Percentiles rank a stretch among this genome's conserved stretches.
Conservation (phyloP, 352 stramenopile genomes). For the Lagenidium giganteum region DNA sequence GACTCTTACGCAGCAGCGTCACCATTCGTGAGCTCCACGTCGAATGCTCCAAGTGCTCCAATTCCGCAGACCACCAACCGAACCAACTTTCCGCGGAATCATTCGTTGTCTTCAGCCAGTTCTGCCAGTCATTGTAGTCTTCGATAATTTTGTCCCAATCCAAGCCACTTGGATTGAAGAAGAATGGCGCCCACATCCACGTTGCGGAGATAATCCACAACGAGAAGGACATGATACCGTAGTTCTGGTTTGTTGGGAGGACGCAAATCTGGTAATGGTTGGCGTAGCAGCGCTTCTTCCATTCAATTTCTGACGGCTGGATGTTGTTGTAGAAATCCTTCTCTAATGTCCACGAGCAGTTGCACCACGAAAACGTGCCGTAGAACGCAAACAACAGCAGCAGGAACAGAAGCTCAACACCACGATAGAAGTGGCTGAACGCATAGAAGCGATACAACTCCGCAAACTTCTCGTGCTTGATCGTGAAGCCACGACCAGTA, state of each 20-base stretch:
- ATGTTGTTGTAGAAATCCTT: slow-evolving; percentile 70
- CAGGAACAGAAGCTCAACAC: slow-evolving; percentile 91
- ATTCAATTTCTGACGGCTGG: slow-evolving; percentile 68
- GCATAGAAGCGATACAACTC: slow-evolving; percentile 98
- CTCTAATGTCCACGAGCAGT: slow-evolving; percentile 79
- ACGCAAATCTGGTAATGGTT: slow-evolving; percentile 88
- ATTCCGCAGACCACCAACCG: slow-evolving; percentile 82
- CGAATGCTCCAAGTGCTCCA: slow-evolving; percentile 81
- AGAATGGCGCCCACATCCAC: slow-evolving; percentile 85
- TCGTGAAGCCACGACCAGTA: slow-evolving; percentile 98
- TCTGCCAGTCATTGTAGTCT: slow-evolving; percentile 94
- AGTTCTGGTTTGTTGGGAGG: slow-evolving; percentile 94
- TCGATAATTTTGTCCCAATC: slow-evolving; percentile 96
- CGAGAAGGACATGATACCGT: slow-evolving; percentile 97
- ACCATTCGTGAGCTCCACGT: slow-evolving; percentile 56
- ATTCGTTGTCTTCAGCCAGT: slow-evolving; percentile 90
- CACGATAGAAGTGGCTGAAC: slow-evolving; percentile 97
- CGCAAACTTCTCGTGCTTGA: slow-evolving; percentile 97
- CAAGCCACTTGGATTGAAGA: slow-evolving; percentile 97
- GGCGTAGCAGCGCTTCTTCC: slow-evolving; percentile 71
- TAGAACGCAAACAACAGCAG: slow-evolving; percentile 83
- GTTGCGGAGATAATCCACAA: slow-evolving; percentile 92
- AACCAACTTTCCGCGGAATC: slow-evolving; percentile 86
- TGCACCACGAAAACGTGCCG: slow-evolving; percentile 93
- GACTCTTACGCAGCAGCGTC: slow-evolving; percentile 67